Base-by-base conservation (phyloP, 208 protist species). In the Trypanosoma grayi region DNA sequence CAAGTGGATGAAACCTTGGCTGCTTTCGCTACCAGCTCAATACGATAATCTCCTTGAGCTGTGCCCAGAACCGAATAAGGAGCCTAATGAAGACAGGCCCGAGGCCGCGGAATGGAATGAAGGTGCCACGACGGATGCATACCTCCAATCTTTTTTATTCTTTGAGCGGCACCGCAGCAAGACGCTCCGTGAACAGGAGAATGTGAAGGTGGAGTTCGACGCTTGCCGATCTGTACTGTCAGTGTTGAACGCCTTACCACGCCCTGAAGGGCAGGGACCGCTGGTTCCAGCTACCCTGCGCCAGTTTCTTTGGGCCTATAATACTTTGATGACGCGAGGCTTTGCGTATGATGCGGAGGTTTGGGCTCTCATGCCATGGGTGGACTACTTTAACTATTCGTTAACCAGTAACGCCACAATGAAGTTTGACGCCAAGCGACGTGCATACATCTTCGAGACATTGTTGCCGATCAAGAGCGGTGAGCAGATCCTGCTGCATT, bases 361-460 rank as follows among this genome's bases (percentile, higher is more conserved):
- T n/a, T 96, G 90, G 90, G 84, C 76, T 18, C 73, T 96, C 78
- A 96, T 96, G 66, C 90, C 90, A 27, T 96, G 70, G 60, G 83
- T 93, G 20, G 90, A 96, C 68, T 96, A 96, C 75, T 94, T 96
- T 74, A 96, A 96, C 75, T 94, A 96, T 69, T 75, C 79, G 2
- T 53, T 88, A 27, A 43, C 71, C 11, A 72, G 79, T 7, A 95
- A 93, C 64, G 77, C 70, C 51, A 85, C 73, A 31, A 92, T 93
- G 81, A 69, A 44, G 27, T 71, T 54, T 50, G 50, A 74, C 56
- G 40, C 39, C n/a, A 50, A 41, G 22, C 63, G 66, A 40, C 56
- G 67, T 16, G 65, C 47, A 22, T 95, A 92, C 69, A 47, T 71
- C 31, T 95, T 95, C 59, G 56, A 70, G 54, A 77, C 83, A 0